Conservation (phyloP, 2,329 filamentous ascomycete species). For the Phialocephala subalpina region DNA sequence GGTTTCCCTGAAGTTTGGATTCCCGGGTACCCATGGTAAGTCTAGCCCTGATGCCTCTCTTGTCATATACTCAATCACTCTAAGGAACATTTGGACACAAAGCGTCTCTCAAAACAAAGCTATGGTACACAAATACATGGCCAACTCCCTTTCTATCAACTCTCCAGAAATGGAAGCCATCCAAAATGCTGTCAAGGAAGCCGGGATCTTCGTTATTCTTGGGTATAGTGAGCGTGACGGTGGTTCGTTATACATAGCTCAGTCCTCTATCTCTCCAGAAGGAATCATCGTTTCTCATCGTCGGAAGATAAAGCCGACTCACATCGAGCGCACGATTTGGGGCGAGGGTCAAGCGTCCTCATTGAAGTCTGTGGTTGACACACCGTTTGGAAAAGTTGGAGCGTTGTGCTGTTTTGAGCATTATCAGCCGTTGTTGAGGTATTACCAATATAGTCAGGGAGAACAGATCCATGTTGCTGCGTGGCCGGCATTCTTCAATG, state of each 20-base stretch:
- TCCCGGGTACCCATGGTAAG: slow-evolving; percentile 60
- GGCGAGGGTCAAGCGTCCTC: slow-evolving; percentile 65
- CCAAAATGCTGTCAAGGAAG: slow-evolving; percentile 53
- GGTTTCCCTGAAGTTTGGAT: slow-evolving; percentile 63
- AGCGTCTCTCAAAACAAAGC: slow-evolving; percentile 46
- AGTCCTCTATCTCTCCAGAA: slow-evolving; percentile 57
- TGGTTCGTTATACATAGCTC: slow-evolving; percentile 54
- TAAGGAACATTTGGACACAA: slow-evolving; percentile 38
- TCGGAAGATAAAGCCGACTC: slow-evolving; percentile 56
- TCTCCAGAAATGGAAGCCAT: slow-evolving; percentile 54
- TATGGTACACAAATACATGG: slow-evolving; percentile 54
- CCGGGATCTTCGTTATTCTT: slow-evolving; percentile 54
- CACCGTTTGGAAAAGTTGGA: slow-evolving; percentile 18
- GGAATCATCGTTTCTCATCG: slow-evolving; percentile 50
- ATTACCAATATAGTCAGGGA: slow-evolving; percentile 26
- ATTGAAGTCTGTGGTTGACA: slow-evolving; percentile 57
- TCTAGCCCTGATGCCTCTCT: slow-evolving; percentile 25
- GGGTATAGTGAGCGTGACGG: slow-evolving; percentile 56
- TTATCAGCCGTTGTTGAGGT: slow-evolving; percentile 36
- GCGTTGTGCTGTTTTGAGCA: slow-evolving; percentile 55
- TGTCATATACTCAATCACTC: neutral
- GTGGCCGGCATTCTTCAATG: slow-evolving; percentile 25
- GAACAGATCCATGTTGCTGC: slow-evolving; percentile 26
- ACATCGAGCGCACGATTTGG: slow-evolving; percentile 56
- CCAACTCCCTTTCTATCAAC: slow-evolving; percentile 51